These are phyloP conservation scores for Hortiboletus campestris DNA, from an alignment of 768 basidiomycete species.

Conservation along the genomic window DNA sequence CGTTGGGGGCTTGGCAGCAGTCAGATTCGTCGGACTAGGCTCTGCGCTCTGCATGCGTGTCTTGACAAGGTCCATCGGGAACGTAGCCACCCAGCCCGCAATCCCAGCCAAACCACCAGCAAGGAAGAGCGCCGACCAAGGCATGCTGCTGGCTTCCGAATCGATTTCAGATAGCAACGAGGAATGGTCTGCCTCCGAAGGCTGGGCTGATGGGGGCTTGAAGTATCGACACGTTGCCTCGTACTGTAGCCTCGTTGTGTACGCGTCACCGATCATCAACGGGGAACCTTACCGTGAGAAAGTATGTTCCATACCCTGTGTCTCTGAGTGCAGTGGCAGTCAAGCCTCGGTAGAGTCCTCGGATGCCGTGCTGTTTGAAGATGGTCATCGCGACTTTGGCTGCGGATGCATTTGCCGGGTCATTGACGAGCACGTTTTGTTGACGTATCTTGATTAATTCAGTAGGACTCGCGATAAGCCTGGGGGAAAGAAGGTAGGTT, in stretches of 20 bases:
- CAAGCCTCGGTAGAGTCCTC: conserved; percentile 76
- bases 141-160: conserved; percentile 31
- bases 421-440: conserved; percentile 47
- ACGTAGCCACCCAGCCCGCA: conserved; percentile 76
- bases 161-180: conserved; percentile 43
- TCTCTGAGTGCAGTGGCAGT: conserved; percentile 74
- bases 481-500: conserved; percentile 24
- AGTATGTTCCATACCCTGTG: conserved; percentile 84
- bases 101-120: conserved; percentile 79
- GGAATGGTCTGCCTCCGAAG: conserved; percentile 27
- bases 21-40: background rate
- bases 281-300: conserved; percentile 55
- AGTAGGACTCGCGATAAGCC: conserved; percentile 76
- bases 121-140: conserved; percentile 60
- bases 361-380: conserved; percentile 51
- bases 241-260: conserved; percentile 40
- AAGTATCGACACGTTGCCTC: conserved; percentile 61
- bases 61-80: conserved; percentile 88
- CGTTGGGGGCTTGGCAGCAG: background rate
- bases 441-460: conserved; percentile 89
- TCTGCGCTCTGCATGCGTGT: conserved; percentile 73
- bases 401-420: conserved; percentile 42
- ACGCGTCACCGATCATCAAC: conserved; percentile 2
- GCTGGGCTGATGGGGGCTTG: conserved; percentile 18
- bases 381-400: conserved; percentile 56